Evolutionary conservation across 345 rosid species (phyloP), one percentile per base, ranked within the genome.

Genomic region (Gossypium sturtianum): DNA sequence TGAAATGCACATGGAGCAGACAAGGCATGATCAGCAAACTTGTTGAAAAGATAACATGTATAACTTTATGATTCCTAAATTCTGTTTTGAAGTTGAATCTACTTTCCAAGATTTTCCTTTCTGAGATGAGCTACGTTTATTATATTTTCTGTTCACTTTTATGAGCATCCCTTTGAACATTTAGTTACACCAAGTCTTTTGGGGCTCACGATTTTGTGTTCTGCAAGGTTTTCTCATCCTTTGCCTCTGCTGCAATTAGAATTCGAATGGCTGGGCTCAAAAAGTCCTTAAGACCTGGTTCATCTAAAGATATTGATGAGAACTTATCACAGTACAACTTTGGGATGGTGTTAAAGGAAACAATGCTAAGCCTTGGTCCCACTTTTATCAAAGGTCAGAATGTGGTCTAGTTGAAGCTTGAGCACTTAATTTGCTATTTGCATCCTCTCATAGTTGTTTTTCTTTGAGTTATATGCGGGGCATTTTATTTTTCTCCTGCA

Each of bases 341-440:
- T 84, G 97, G 98, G 66, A 81, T 88, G 80, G 85, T 88, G 23
- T 77, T 94, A 81, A 94, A 94, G 85, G 95, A 92, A 83, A 88
- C 95, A 63, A 78, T 92, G 93, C 83, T 94, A 67, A 80, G 84
- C 83, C 75, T 94, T 82, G 98, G 98, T 13, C 98, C 98, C 65
- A 94, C 98, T 71, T 94, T 94, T 81, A 87, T 94, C 79, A 94
- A 94, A 89, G 98, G 98, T 94, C 53, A 76, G 83, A 52, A 47
- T 75, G 67, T 61, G 12, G 70, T 63, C 47, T 74, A 23, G 20
- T 65, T 77, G 71, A 76, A 64, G 54, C 78, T 70, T 60, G 70
- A 12, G 45, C 29, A 59, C 57, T 56, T 51, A 44, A 64, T 69
- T 53, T 66, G 4, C 25, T 59, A 43, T 59, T 57, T 61, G 47